These are phyloP conservation scores for Aspergillus fijiensis DNA, from an alignment of 2,329 filamentous ascomycete genomes.

Conservation along the genomic window DNA sequence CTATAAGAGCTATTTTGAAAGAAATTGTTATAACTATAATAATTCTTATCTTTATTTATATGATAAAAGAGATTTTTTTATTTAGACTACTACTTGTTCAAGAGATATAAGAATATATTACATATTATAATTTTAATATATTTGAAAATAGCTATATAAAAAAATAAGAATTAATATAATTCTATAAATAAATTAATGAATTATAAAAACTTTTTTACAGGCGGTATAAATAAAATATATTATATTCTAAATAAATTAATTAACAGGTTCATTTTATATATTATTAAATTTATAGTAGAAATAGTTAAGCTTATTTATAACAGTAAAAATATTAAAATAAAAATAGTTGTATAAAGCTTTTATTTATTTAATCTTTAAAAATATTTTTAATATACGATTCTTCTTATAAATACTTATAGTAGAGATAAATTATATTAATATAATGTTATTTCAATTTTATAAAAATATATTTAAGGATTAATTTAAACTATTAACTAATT, in stretches of 20 bases:
- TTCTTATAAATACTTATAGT: not conserved
- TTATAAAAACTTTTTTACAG: not conserved
- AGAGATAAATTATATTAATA: not conserved
- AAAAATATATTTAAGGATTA: not conserved
- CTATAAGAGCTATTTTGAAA: not conserved
- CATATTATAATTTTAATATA: not conserved
- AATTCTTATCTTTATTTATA: not conserved
- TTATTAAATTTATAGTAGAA: too few species aligned
- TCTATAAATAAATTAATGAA: not conserved
- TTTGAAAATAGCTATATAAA: not conserved
- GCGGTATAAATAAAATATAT: not conserved
- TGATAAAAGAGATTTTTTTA: not conserved
- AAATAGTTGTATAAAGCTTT: not conserved
- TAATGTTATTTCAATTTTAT: too few species aligned
- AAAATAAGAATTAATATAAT: not conserved
- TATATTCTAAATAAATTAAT: not conserved
- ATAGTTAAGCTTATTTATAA: too few species aligned
- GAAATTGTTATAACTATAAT: not conserved
- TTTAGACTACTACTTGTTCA: not conserved
- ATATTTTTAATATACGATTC: not conserved
- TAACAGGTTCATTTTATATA: not conserved
- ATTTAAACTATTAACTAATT: not conserved
- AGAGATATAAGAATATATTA: not conserved
- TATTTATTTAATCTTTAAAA: too few species aligned
- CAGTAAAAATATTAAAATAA: too few species aligned